phyloP scores from a whole-genome alignment of 768 basidiomycete species.

The Rhizopogon sp. region DNA sequence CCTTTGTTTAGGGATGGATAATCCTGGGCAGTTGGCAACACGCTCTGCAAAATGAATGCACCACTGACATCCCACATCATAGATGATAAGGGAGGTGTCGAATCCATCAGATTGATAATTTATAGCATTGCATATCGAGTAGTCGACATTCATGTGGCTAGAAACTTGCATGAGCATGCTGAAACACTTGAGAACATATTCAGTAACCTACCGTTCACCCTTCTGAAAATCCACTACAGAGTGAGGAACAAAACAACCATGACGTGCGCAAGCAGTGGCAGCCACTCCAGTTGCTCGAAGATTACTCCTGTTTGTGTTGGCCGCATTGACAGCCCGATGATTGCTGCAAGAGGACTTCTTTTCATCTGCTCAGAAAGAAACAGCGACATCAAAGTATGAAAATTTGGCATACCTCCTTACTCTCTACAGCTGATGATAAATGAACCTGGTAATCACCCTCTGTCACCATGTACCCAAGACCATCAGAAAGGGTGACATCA shows the following conservation, averaged over 20 bases:
- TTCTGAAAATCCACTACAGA: constrained; percentile 27
- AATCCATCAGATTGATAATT: not conserved
- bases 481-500: constrained; percentile 23
- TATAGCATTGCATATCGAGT: constrained; percentile 18
- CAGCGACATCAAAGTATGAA: too few species aligned
- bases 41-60: too few species aligned
- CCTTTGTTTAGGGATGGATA: too few species aligned
- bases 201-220: constrained; percentile 16
- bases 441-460: constrained; percentile 15
- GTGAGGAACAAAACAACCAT: constrained; percentile 26
- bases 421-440: constrained; percentile 4
- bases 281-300: constrained; percentile 22
- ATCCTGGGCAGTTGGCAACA: too few species aligned
- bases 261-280: constrained; percentile 22
- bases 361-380: not conserved
- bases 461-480: constrained; percentile 21
- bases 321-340: constrained; percentile 14
- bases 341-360: constrained; percentile 11
- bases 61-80: too few species aligned
- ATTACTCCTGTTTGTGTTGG: constrained; percentile 7
- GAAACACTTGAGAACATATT: too few species aligned
- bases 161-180: too few species aligned
- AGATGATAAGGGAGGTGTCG: too few species aligned
- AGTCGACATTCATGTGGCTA: constrained; percentile 27
- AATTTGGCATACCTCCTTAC: not conserved